These are phyloP conservation scores for Coelastrella sp. DNA, from an alignment of 139 green algal species.

Conservation along the genomic window DNA sequence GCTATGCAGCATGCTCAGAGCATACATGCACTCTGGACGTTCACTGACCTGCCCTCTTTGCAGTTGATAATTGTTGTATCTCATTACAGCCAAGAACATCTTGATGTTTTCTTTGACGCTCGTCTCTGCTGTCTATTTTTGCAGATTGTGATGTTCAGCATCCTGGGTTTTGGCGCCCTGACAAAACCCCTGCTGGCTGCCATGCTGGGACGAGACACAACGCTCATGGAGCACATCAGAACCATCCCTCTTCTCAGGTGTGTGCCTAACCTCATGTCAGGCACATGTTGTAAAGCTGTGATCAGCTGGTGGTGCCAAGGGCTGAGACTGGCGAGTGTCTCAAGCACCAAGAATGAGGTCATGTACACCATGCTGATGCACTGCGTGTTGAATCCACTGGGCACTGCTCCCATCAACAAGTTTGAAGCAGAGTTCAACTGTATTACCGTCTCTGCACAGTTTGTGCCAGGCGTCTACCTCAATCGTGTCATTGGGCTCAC, in stretches of 20 bases:
- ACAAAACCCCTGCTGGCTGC: constrained; percentile 79
- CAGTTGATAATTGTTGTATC: too few species aligned
- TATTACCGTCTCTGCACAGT: neutral
- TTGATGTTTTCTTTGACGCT: too few species aligned
- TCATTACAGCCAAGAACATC: too few species aligned
- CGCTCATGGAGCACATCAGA: neutral
- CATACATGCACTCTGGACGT: too few species aligned
- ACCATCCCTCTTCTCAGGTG: constrained; percentile 28
- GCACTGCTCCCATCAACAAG: neutral
- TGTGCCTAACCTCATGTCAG: neutral
- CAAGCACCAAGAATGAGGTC: too few species aligned
- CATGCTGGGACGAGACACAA: constrained; percentile 47
- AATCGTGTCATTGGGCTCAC: neutral
- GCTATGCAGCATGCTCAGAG: too few species aligned
- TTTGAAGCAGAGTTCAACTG: neutral
- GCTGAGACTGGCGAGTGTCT: neutral
- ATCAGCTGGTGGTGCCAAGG: too few species aligned
- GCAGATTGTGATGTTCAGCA: constrained; percentile 71
- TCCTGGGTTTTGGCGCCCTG: constrained; percentile 65
- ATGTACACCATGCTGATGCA: too few species aligned
- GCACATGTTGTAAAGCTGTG: neutral
- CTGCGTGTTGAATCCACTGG: neutral
- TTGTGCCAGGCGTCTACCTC: neutral
- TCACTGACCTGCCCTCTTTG: too few species aligned
- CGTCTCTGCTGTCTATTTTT: neutral